Base-by-base conservation (phyloP, 1,139 yeast genomes). In the Kodamaea sp. region DNA sequence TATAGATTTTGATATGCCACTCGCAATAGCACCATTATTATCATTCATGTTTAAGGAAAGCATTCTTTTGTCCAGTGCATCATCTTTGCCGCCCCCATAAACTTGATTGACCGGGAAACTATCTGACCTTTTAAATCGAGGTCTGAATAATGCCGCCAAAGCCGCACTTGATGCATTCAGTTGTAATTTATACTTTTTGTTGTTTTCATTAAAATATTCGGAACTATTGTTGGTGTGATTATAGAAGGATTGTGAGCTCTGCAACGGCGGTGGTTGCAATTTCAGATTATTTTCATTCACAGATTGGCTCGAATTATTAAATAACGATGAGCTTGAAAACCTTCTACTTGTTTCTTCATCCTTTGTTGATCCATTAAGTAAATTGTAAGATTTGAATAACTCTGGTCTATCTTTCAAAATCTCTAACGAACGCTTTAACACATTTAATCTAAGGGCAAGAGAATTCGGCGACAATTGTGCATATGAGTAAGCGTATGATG, bases 401-500 rank as follows among this genome's bases (percentile, higher is more conserved):
- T 70, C 78, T 0, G 86, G 86, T 35, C 84, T 63, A 38, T 81
- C 89, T 41, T 78, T 62, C 32, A 84, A 60, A 34, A 86, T 84
- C 55, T 86, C 88, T 37, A 87, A 62, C 6, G 94, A 83, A 46
- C 95, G 65, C 52, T 81, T 84, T 51, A 87, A 66, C 12, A 86
- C 89, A 43, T 82, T 81, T 44, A 87, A 64, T 40, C 96, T 66
- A 39, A 86, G 76, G 0, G 94, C 87, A 42, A 87, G 62, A 2
- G 95, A 83, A 53, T 84, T 84, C 15, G 89, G 92, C 4, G 94
- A 82, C 41, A 85, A 66, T 44, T 84, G 87, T 5, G 94, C 89
- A 58, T 86, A 87, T 0, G 95, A 85, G 54, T 84, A 87, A 2
- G 95, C 84, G 55, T 85, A 92, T 2, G 94, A 77, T 8, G 94